Conservation (phyloP, 768 basidiomycete genomes). For the Cystobasidium onofrii region DNA sequence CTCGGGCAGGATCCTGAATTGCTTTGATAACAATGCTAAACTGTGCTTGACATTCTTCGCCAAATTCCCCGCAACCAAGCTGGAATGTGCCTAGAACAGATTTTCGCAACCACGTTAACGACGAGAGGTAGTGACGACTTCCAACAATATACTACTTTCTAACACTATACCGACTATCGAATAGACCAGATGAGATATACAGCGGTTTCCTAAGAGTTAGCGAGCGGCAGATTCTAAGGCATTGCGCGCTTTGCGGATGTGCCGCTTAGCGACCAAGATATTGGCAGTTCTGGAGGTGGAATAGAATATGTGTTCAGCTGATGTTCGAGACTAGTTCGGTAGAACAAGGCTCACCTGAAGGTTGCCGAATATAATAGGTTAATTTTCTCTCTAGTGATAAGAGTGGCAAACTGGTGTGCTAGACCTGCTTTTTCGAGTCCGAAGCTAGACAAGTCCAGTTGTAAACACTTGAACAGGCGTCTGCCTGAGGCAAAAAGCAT, state of each 20-base stretch:
- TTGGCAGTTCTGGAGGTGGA: constrained; percentile 60
- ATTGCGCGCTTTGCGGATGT: constrained; percentile 34
- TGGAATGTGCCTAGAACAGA: too few relatives aligned
- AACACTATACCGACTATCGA: too few relatives aligned
- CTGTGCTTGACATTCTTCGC: not conserved
- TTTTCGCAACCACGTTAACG: too few relatives aligned
- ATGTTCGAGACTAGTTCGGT: not conserved
- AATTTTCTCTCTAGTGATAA: constrained; percentile 60
- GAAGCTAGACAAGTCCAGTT: constrained; percentile 65
- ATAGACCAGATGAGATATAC: too few relatives aligned
- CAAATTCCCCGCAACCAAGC: too few relatives aligned
- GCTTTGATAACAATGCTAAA: not conserved
- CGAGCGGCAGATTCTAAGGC: constrained; percentile 25
- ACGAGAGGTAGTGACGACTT: not conserved
- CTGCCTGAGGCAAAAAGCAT: not conserved
- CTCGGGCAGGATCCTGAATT: not conserved
- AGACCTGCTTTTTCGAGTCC: constrained; percentile 71
- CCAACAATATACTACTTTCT: too few relatives aligned
- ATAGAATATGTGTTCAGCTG: not conserved
- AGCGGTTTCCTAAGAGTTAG: too few relatives aligned
- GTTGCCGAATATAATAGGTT: constrained; percentile 79
- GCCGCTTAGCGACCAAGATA: constrained; percentile 52
- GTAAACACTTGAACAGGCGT: constrained; percentile 56
- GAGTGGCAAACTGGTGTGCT: constrained; percentile 65
- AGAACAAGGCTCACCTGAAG: constrained; percentile 51